Percentiles rank a stretch among this genome's conserved stretches.
Conservation (phyloP, 129 eudicot genomes). For the Daucus carota region DNA sequence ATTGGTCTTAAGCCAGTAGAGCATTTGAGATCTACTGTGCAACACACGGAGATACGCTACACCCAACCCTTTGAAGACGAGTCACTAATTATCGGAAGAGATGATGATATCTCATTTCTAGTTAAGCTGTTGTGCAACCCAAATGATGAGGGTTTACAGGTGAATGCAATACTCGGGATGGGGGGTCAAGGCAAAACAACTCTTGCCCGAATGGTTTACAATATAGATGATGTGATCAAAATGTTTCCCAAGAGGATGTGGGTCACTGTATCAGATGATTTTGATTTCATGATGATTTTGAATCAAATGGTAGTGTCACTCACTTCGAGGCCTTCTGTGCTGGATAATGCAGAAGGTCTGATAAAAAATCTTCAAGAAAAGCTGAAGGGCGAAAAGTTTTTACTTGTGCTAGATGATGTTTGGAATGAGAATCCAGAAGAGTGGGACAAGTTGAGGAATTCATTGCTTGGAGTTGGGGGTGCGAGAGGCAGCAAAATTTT, state of each 20-base stretch:
- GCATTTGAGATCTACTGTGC: not conserved
- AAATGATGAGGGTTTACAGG: not conserved
- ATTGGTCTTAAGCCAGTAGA: not conserved
- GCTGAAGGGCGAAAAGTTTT: constrained; percentile 2
- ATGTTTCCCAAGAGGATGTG: not conserved
- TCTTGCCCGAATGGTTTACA: constrained; percentile 6
- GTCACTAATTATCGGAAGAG: not conserved
- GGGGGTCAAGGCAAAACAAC: not conserved
- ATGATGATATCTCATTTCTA: not conserved
- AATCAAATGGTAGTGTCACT: not conserved
- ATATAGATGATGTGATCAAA: not conserved
- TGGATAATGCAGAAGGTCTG: not conserved
- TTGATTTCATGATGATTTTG: not conserved
- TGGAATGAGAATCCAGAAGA: constrained; percentile 13
- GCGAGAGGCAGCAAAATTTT: constrained; percentile 14
- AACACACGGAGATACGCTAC: not conserved
- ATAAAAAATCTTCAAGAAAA: not conserved
- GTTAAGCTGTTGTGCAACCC: not conserved
- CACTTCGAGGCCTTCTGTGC: not conserved
- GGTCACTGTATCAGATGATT: not conserved
- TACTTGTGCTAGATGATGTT: constrained; percentile 18
- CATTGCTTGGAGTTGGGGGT: constrained; percentile 11
- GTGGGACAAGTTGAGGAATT: constrained; percentile 18
- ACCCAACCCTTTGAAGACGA: not conserved
- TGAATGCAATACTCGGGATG: not conserved